Conservation (phyloP, 495 filamentous ascomycete species). For the Penicillium argentinense region DNA sequence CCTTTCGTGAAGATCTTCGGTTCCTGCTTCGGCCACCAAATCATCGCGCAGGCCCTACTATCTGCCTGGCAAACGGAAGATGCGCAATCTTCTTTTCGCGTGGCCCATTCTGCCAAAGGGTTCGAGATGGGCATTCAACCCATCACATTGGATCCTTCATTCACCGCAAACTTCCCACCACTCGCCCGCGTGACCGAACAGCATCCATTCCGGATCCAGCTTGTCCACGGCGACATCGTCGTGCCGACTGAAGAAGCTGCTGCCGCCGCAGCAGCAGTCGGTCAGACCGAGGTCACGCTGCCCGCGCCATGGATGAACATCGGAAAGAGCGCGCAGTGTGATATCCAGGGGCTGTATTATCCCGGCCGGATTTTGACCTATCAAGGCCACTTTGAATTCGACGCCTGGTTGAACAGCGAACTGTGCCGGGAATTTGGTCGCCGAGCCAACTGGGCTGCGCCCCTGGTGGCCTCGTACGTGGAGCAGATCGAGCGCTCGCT, state of each 20-base stretch:
- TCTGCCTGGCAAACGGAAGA: no score
- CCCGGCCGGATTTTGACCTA: slow-evolving; percentile 37
- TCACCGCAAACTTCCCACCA: slow-evolving; percentile 28
- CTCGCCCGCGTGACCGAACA: slow-evolving; percentile 7
- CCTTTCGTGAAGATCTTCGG: slow-evolving; percentile 48
- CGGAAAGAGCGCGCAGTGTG: slow-evolving; percentile 31
- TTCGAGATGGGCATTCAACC: slow-evolving; percentile 42
- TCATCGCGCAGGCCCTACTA: slow-evolving; percentile 43
- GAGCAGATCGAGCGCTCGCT: slow-evolving; percentile 22
- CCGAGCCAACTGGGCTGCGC: slow-evolving; percentile 25
- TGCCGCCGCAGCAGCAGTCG: slow-evolving; percentile 2
- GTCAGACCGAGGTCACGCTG: slow-evolving; percentile 6
- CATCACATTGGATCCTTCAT: slow-evolving; percentile 28
- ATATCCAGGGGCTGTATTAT: slow-evolving; percentile 43
- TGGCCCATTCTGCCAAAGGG: slow-evolving; percentile 26
- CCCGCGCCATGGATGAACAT: slow-evolving; percentile 34
- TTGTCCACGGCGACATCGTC: slow-evolving; percentile 37
- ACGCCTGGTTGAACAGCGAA: slow-evolving; percentile 37
- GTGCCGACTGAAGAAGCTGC: slow-evolving; percentile 18
- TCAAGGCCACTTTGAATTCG: slow-evolving; percentile 48
- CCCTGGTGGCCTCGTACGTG: slow-evolving; percentile 19
- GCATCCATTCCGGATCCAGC: slow-evolving; percentile 28
- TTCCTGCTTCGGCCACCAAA: slow-evolving; percentile 51
- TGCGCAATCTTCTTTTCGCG: slow-evolving; percentile 13
- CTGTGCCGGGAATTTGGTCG: slow-evolving; percentile 33